Evolutionary conservation across 2,329 filamentous ascomycete genomes (phyloP).

Genomic region (Aspergillus viridinutans): DNA sequence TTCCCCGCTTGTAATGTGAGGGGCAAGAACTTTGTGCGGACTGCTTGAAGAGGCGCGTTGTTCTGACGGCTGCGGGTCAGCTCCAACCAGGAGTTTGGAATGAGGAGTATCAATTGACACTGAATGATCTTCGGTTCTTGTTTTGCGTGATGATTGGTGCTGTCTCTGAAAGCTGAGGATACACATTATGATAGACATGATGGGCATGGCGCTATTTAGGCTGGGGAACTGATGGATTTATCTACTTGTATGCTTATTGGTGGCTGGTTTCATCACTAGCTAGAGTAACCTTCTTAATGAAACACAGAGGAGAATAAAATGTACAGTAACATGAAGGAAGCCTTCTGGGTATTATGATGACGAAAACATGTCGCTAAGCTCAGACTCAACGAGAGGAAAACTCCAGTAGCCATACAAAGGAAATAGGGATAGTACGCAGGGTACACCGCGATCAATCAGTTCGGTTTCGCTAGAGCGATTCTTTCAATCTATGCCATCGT

Average conservation of each 20-base stretch:
- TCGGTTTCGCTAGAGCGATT: neutral
- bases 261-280: neutral
- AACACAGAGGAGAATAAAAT: neutral
- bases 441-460: neutral
- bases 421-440: neutral
- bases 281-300: neutral
- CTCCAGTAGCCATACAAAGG: neutral
- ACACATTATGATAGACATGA: constrained; percentile 7
- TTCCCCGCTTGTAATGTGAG: neutral
- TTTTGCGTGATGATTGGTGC: neutral
- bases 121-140: neutral
- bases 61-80: neutral
- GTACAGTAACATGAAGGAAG: neutral
- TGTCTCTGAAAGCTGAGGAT: constrained; percentile 2
- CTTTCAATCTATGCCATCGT: neutral
- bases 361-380: neutral
- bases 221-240: neutral
- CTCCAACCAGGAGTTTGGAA: neutral
- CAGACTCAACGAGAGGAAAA: neutral
- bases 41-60: neutral
- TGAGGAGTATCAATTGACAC: neutral
- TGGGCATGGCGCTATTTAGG: neutral
- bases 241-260: neutral
- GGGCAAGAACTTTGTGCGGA: too few relatives aligned
- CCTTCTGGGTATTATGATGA: neutral